These are phyloP conservation scores for Basipetospora chlamydospora DNA, from an alignment of 2,329 filamentous ascomycete species.

Conservation along the genomic window DNA sequence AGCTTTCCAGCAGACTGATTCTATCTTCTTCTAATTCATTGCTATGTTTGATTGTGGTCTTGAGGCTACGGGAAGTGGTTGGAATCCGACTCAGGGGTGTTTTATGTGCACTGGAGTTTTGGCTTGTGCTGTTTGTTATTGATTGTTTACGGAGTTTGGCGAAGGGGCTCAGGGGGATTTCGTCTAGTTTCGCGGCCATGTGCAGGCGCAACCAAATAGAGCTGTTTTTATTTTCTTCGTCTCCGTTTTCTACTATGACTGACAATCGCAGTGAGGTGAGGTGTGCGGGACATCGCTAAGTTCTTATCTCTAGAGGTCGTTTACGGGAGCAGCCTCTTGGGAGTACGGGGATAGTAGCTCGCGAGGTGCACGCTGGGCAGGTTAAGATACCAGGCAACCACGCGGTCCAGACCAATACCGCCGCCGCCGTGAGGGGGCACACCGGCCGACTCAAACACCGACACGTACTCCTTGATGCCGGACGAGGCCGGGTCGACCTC, in stretches of 20 bases:
- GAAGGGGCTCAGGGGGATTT: too few relatives aligned
- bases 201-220: too few relatives aligned
- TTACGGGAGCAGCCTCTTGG: slow-evolving; percentile 42
- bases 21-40: too few relatives aligned
- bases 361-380: slow-evolving; percentile 45
- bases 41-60: too few relatives aligned
- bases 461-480: slow-evolving; percentile 82
- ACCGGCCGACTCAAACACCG: slow-evolving; percentile 65
- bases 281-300: background rate
- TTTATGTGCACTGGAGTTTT: too few relatives aligned
- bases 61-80: too few relatives aligned
- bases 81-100: too few relatives aligned
- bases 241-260: background rate
- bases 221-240: slow-evolving; percentile 2
- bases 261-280: background rate
- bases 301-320: background rate
- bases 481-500: slow-evolving; percentile 62
- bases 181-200: too few relatives aligned
- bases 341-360: slow-evolving; percentile 43
- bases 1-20: too few relatives aligned
- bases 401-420: slow-evolving; percentile 78
- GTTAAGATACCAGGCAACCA: slow-evolving; percentile 53
- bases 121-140: slow-evolving; percentile 1
- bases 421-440: slow-evolving; percentile 84
- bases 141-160: too few relatives aligned